A percentile compares a stretch with the other conserved stretches of the same genome.
Conservation (phyloP, 768 basidiomycete genomes). For the Postia placenta region DNA sequence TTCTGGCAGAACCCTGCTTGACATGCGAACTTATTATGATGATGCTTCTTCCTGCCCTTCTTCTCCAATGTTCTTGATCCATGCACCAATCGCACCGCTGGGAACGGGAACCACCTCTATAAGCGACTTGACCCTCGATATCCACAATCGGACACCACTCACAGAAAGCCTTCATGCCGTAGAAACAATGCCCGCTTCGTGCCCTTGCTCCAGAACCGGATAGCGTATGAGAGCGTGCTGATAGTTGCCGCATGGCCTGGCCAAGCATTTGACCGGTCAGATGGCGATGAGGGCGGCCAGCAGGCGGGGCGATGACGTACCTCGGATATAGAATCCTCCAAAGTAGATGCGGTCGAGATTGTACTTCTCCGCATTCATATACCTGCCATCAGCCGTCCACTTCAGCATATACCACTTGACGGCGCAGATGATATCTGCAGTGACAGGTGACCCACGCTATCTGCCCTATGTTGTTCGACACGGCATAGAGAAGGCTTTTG, state of each 20-base stretch:
- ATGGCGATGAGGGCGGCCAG: not conserved
- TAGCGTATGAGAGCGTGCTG: constrained; percentile 95
- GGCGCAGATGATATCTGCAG: not conserved
- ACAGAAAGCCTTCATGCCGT: constrained; percentile 97
- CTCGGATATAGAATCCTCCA: constrained; percentile 98
- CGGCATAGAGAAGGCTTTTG: constrained; percentile 88
- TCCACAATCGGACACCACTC: constrained; percentile 38
- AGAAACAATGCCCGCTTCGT: constrained; percentile 95
- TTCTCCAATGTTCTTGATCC: constrained; percentile 91
- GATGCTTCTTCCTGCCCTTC: constrained; percentile 13
- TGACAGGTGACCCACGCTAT: constrained; percentile 75
- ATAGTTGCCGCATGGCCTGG: constrained; percentile 95
- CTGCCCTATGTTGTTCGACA: constrained; percentile 99
- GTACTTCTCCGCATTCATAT: constrained; percentile 99
- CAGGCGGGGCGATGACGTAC: constrained; percentile 36
- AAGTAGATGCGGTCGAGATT: constrained; percentile 96
- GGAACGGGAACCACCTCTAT: not conserved
- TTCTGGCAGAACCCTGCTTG: not conserved
- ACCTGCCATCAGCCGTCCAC: constrained; percentile 40
- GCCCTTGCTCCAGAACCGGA: constrained; percentile 99
- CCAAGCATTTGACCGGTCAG: not conserved
- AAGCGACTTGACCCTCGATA: too few species aligned
- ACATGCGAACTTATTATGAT: constrained; percentile 1
- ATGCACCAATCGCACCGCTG: constrained; percentile 92
- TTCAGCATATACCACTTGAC: constrained; percentile 1